phyloP scores from a whole-genome alignment of 2,329 filamentous ascomycete species.

The Periconia digitata region DNA sequence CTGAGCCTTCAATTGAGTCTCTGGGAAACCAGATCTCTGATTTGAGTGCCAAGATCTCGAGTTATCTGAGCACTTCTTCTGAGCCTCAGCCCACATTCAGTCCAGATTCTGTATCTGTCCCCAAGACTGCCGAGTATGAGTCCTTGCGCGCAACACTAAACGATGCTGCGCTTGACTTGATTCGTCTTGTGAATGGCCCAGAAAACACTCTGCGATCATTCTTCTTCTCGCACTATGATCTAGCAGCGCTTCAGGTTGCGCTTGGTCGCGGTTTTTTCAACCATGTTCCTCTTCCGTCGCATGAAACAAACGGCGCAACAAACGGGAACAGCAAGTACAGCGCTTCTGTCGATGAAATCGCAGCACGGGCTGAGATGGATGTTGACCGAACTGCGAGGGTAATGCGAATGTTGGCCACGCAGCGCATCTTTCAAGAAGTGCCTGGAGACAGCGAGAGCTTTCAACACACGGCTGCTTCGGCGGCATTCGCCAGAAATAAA shows the following conservation, averaged over 20 bases:
- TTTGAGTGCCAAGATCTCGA: conserved; percentile 12
- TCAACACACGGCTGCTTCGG: conserved; percentile 8
- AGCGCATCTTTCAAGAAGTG: conserved; percentile 5
- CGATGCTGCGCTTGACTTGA: conserved; percentile 15
- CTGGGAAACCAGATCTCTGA: conserved; percentile 15
- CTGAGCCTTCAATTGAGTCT: no score
- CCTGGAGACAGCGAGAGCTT: conserved; percentile 4
- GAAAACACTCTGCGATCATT: conserved; percentile 15
- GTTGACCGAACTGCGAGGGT: background rate
- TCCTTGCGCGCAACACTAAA: conserved; percentile 16
- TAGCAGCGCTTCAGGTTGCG: conserved; percentile 24
- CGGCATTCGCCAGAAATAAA: background rate
- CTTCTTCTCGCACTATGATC: conserved; percentile 16
- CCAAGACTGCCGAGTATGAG: conserved; percentile 12
- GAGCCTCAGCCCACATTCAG: conserved; percentile 17
- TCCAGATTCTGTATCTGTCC: conserved; percentile 4
- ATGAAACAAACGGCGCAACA: background rate
- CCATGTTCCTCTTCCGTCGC: conserved; percentile 15
- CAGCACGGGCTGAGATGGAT: background rate
- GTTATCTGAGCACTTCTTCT: conserved; percentile 9
- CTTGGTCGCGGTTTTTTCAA: conserved; percentile 23
- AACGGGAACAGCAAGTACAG: background rate
- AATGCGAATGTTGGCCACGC: background rate
- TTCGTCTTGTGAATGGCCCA: conserved; percentile 26
- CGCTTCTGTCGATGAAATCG: background rate